Conservation (phyloP, 148 eudicot genomes). For the Vaccinium myrtillus region DNA sequence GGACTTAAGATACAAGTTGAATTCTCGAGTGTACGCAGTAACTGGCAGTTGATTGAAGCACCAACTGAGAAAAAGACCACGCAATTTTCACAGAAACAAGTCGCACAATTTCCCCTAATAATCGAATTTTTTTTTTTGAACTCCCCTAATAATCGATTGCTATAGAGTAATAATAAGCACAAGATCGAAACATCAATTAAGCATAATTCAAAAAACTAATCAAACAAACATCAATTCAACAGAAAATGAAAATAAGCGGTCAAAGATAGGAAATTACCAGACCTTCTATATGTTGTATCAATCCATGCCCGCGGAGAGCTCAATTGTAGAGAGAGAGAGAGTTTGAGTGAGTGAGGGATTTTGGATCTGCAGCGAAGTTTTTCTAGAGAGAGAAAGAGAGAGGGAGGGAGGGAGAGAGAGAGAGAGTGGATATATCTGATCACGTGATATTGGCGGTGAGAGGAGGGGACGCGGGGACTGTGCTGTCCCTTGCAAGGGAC, state of each 20-base stretch:
- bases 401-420: not conserved
- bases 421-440: not conserved
- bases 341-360: not conserved
- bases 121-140: too few relatives aligned
- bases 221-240: not conserved
- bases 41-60: slow-evolving; percentile 6
- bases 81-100: not conserved
- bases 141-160: not conserved
- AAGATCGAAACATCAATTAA: not conserved
- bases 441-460: slow-evolving; percentile 6
- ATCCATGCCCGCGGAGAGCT: not conserved
- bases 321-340: not conserved
- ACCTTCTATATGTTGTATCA: not conserved
- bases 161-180: not conserved
- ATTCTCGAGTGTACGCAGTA: not conserved
- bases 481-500: too few relatives aligned
- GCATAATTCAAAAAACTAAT: not conserved
- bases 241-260: not conserved
- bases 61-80: not conserved
- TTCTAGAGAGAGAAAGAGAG: slow-evolving; percentile 9
- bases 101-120: not conserved
- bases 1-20: not conserved
- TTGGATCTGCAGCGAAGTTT: slow-evolving; percentile 10
- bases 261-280: not conserved
- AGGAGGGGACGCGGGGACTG: not conserved